These are phyloP conservation scores for Fusarium udum DNA, from an alignment of 2,329 filamentous ascomycete species.

Conservation along the genomic window DNA sequence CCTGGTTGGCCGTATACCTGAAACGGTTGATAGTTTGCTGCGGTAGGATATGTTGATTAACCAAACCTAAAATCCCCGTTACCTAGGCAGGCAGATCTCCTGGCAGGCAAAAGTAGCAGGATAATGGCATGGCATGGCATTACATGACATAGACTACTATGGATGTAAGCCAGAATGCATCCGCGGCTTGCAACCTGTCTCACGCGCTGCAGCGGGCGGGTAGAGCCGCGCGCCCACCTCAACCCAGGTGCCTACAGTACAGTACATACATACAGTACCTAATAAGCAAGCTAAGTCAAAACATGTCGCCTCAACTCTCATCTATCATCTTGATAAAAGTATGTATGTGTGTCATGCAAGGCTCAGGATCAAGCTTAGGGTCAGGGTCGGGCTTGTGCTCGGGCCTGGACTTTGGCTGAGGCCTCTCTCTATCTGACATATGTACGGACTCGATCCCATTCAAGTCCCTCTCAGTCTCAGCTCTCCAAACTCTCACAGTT, in stretches of 20 bases:
- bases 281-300: neutral
- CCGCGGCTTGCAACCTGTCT: slow-evolving; percentile 24
- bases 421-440: neutral
- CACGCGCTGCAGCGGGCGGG: slow-evolving; percentile 28
- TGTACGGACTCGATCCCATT: neutral
- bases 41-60: neutral
- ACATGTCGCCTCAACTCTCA: neutral
- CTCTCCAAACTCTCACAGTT: neutral
- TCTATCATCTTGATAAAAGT: neutral
- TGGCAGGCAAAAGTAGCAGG: neutral
- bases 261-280: neutral
- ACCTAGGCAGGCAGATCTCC: neutral
- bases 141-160: neutral
- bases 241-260: neutral
- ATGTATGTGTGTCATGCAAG: slow-evolving; percentile 11
- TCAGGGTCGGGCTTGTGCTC: neutral
- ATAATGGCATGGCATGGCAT: slow-evolving; percentile 7
- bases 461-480: neutral
- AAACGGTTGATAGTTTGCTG: slow-evolving; percentile 16
- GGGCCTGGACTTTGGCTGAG: neutral
- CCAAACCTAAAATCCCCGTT: neutral
- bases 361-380: slow-evolving; percentile 7
- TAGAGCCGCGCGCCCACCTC: slow-evolving; percentile 28
- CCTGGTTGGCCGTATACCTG: slow-evolving; percentile 1
- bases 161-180: slow-evolving; percentile 3